phyloP scores from a whole-genome alignment of 495 filamentous ascomycete genomes.

The Xylaria flabelliformis region DNA sequence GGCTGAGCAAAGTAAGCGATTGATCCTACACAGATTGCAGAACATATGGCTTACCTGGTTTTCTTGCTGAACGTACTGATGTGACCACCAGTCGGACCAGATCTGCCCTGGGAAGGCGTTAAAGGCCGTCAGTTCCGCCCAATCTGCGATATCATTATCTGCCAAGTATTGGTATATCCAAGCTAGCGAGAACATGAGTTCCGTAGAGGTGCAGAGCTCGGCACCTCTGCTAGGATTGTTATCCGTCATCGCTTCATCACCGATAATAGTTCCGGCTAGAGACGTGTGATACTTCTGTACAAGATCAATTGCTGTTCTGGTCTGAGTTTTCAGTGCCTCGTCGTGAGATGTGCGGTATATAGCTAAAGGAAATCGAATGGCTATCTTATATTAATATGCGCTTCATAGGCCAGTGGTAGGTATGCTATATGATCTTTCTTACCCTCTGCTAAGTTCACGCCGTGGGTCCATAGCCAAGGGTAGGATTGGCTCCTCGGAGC shows the following conservation, averaged over 20 bases:
- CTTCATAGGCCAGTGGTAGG: neutral
- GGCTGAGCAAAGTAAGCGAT: conserved; percentile 35
- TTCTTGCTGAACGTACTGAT: conserved; percentile 62
- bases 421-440: conserved; percentile 18
- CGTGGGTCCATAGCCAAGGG: conserved; percentile 38
- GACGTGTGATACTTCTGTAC: conserved; percentile 41
- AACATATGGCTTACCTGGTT: conserved; percentile 53
- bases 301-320: conserved; percentile 40
- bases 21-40: neutral
- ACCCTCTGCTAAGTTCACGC: conserved; percentile 43
- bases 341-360: conserved; percentile 44
- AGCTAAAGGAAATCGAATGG: conserved; percentile 38
- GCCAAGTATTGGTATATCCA: conserved; percentile 47
- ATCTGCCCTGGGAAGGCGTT: conserved; percentile 61
- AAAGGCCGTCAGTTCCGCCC: conserved; percentile 59
- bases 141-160: conserved; percentile 58
- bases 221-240: conserved; percentile 41
- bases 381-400: conserved; percentile 17
- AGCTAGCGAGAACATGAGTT: conserved; percentile 43
- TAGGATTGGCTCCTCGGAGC: conserved; percentile 33
- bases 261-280: conserved; percentile 43
- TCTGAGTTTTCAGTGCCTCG: conserved; percentile 38
- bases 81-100: conserved; percentile 63
- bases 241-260: conserved; percentile 41
- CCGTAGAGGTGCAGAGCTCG: conserved; percentile 45